Conservation (phyloP, 768 basidiomycete species). For the Daedaleopsis nitida region DNA sequence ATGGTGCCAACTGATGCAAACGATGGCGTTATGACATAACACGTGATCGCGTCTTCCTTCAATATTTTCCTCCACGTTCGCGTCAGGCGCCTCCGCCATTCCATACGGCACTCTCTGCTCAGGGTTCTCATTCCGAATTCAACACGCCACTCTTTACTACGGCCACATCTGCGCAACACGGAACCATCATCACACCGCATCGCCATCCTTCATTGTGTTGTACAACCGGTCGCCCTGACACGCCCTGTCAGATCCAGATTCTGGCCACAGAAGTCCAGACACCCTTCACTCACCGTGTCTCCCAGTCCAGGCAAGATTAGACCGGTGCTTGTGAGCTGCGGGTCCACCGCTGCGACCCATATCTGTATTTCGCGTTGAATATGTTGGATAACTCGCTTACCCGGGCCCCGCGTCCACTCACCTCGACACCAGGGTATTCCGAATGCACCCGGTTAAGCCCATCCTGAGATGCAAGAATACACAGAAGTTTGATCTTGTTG, state of each 20-base stretch:
- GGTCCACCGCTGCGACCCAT: constrained; percentile 84
- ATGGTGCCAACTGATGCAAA: constrained; percentile 21
- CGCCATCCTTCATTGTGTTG: constrained; percentile 53
- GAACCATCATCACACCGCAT: not conserved
- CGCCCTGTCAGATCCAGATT: not conserved
- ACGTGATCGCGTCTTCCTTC: constrained; percentile 14
- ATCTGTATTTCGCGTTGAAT: constrained; percentile 50
- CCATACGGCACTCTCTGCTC: not conserved
- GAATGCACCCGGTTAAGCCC: constrained; percentile 69
- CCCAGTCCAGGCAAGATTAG: constrained; percentile 90
- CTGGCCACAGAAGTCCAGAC: not conserved
- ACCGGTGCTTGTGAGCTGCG: constrained; percentile 69
- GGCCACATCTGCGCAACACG: not conserved
- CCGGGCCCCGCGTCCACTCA: constrained; percentile 27
- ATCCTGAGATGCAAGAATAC: constrained; percentile 74
- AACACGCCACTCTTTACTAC: not conserved
- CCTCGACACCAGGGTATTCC: constrained; percentile 82
- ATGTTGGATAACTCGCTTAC: too few relatives aligned
- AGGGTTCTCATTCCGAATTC: not conserved
- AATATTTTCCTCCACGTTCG: constrained; percentile 1
- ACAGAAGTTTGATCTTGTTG: constrained; percentile 77
- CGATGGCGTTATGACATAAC: constrained; percentile 22
- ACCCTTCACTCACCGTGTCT: constrained; percentile 65
- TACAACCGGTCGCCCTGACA: constrained; percentile 82
- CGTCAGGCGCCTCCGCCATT: constrained; percentile 1